These are phyloP conservation scores for Podaxis rugospora DNA, from an alignment of 768 basidiomycete species.

Conservation along the genomic window DNA sequence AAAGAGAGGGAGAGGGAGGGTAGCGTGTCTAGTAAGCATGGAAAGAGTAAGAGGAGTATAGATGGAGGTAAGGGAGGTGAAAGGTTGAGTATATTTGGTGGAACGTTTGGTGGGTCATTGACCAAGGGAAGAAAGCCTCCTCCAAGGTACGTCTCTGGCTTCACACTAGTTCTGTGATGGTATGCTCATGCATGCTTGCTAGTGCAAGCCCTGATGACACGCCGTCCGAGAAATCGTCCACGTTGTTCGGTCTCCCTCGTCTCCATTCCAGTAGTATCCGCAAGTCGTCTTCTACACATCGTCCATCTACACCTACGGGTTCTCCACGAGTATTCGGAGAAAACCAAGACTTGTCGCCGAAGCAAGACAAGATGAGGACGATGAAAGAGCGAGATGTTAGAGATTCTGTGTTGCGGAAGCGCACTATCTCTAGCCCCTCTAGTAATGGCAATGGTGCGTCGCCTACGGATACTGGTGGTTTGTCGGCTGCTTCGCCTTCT, in stretches of 20 bases:
- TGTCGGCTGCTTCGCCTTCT: conserved; percentile 13
- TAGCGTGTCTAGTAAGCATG: conserved; percentile 25
- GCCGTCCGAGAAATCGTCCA: conserved; percentile 33
- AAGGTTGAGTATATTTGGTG: conserved; percentile 82
- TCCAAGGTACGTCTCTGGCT: conserved; percentile 48
- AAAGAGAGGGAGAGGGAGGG: conserved; percentile 25
- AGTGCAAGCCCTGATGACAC: conserved; percentile 8
- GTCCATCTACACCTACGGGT: conserved; percentile 29
- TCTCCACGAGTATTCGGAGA: conserved; percentile 16
- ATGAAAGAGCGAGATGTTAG: conserved; percentile 20
- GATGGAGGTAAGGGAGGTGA: conserved; percentile 48
- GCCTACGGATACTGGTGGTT: conserved; percentile 9
- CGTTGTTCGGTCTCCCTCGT: conserved; percentile 42
- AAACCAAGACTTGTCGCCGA: conserved; percentile 15
- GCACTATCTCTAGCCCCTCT: conserved; percentile 35
- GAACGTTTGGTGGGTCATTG: conserved; percentile 52
- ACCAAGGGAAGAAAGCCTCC: conserved; percentile 78
- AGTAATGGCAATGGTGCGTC: conserved; percentile 6
- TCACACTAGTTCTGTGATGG: background rate
- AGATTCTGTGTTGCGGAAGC: conserved; percentile 47
- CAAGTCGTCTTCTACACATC: conserved; percentile 38
- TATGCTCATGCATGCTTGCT: background rate
- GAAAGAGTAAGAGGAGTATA: conserved; percentile 44
- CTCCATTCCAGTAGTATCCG: conserved; percentile 36
- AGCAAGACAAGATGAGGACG: conserved; percentile 15